Evolutionary conservation across 768 basidiomycete species (phyloP), one percentile per base, ranked within the genome.

Genomic region (Ramaria sp.): DNA sequence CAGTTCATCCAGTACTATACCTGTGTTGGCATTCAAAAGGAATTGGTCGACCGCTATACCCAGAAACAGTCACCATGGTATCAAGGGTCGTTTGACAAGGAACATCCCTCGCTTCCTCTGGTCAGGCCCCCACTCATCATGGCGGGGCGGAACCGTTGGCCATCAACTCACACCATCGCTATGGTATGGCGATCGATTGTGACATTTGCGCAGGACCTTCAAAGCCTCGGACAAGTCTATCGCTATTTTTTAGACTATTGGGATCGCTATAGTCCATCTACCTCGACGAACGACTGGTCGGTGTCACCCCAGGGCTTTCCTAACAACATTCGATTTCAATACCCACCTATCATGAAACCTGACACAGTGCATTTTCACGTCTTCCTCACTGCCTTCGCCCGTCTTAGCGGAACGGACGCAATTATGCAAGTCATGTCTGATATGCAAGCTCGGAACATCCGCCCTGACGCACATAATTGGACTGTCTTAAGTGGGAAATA

Each of bases 291-390:
- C 9, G 7, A 22, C 20, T 31, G 45, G 15, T 15, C 30, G 20
- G 19, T 57, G 7, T 31, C 45, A 12, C 42, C 33, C n/a, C 30
- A 57, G 31, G n/a, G 20, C 4, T 22, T 57, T 10, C 47, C 24
- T 22, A 34, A 33, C 13, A 19, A 30, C 30, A 49, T 57, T 3
- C 48, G 46, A 38, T 38, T 57, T 57, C 55, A 57, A 20, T 50
- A 57, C 27, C 55, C 55, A 12, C 55, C 55, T n/a, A 43, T 50
- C 2, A 57, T 57, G 34, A 48, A 27, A 19, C 55, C 55, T n/a
- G 55, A 57, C 20, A 57, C 55, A 7, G 55, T 57, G n/a, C 37
- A 39, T 22, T 57, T 57, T 49, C 55, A 57, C 22, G 47, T 57
- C 10, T 57, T 57, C 37, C 49, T 57, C 4, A 27, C 22, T 7